Evolutionary conservation across 139 green algal species (phyloP), one percentile per base, ranked within the genome.

Genomic region (Coelastrella sp.): DNA sequence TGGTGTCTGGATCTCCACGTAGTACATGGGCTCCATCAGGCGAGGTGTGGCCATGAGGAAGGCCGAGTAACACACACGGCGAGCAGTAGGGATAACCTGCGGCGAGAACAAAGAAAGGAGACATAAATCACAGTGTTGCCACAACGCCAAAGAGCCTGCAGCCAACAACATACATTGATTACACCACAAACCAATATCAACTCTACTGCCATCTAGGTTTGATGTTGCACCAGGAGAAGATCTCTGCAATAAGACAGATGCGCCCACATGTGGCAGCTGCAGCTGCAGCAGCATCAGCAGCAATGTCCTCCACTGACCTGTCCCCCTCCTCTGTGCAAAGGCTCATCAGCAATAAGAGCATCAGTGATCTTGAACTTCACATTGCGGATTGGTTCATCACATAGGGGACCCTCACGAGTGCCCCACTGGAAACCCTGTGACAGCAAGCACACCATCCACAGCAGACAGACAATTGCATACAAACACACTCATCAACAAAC

Each of bases 1-100:
- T 69, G 91, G 90, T 15, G 91, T 94, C 85, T 93, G 83, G 50
- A 95, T 93, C 88, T 93, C 90, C 53, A 92, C 89, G 32, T 88
- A 94, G 84, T 91, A 93, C 25, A 91, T 79, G 32, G 90, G 97
- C 92, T 99, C 97, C 97, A 99, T 99, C 3, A 99, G 91, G 83
- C 97, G 93, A 0, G 97, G 97, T 0, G 96, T 97, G 68, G 97
- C 97, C 94, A 98, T 98, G 40, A 99, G 93, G 91, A 99, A 99
- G 15, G 97, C 93, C 4, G 91, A 96, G 92, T 99, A 98, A 82
- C 91, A 94, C 37, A 97, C 96, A 41, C 97, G 91, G n/a, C 96
- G 91, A 19, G 94, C 88, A 9, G 96, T 98, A 64, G 96, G 96
- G 87, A 98, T 98, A 82, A 98, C 81, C 91, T 96, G 64, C 19